A percentile compares a stretch with the other conserved stretches of the same genome.
Conservation (phyloP, 805 yeast species). For the Myxozyma sirexii region DNA sequence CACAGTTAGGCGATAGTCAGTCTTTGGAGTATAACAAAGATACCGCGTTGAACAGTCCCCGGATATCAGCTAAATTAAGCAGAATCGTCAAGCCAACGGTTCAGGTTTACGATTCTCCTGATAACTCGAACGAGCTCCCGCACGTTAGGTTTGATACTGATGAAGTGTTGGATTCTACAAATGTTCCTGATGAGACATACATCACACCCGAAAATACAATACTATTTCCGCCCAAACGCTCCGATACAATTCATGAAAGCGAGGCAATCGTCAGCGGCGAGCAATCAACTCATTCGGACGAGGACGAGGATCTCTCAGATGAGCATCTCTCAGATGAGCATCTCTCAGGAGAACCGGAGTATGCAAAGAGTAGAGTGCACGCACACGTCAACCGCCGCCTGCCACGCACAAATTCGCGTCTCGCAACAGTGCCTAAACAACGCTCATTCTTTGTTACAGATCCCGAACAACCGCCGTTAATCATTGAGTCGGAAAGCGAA, state of each 20-base stretch:
- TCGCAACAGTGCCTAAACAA: constrained; percentile 10
- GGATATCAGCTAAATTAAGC: constrained; percentile 12
- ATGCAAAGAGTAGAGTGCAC: too few species aligned
- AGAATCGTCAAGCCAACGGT: not conserved
- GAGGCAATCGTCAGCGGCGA: too few species aligned
- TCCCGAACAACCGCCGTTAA: not conserved
- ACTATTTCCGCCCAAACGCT: too few species aligned
- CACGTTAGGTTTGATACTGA: not conserved
- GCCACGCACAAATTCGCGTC: constrained; percentile 5
- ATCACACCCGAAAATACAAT: constrained; percentile 4
- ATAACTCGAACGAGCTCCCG: not conserved
- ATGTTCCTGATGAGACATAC: not conserved
- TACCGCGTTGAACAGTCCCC: constrained; percentile 10
- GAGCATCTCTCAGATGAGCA: too few species aligned
- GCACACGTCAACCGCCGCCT: not conserved
- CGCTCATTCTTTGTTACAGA: not conserved
- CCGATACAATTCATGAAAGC: too few species aligned
- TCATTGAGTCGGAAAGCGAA: constrained; percentile 9
- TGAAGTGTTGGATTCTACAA: not conserved
- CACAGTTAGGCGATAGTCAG: not conserved
- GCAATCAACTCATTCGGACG: too few species aligned
- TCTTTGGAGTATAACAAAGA: constrained; percentile 1
- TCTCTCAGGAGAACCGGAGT: too few species aligned
- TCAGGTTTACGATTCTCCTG: constrained; percentile 2
- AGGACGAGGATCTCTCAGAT: too few species aligned